Base-by-base conservation (phyloP, 2,329 filamentous ascomycete species). In the Trichoderma sp. region DNA sequence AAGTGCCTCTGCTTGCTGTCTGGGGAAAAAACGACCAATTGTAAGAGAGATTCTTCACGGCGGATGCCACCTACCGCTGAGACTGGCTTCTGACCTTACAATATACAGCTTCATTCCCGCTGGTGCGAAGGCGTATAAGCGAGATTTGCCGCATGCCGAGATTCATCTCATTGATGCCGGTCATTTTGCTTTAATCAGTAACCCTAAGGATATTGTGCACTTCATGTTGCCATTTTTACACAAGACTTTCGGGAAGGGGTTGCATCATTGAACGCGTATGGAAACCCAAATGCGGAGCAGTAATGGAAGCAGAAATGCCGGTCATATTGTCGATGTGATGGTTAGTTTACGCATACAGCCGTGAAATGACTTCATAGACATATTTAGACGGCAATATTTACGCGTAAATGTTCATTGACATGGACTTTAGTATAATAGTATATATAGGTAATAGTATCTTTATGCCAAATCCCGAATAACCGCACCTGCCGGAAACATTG, bases 21-120 rank as follows among this genome's bases (percentile, higher is more conserved):
- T 89, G 87, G 87, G 86, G 87, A 0, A 84, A 83, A 76, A 81
- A 84, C 67, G 87, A 89, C 76, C 71, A 73, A n/a, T 53, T 53
- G 48, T 53, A 64, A 64, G 60, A 4, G 12, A 35, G 10, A 15
- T 34, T 12, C 27, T 12, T 19, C n/a, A 5, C 27, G 27, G 10
- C 10, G 13, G 22, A 58, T 6, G 22, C 15, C 17, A 25, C 22
- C 2, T 10, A 10, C 12, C 5, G 10, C 12, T 22, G 29, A 17
- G n/a, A 22, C 10, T 17, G 3, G 13, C 1, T 27, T 15, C 19
- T 52, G 12, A 52, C 25, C 3, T 13, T 19, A 25, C 7, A 5
- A 4, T 35, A 2, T 56, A 6, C 3, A 82, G 85, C 35, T 87
- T 87, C 70, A 73, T 84, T 0, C 71, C 80, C 0, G 70, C 80